Conservation (phyloP, 2,329 filamentous ascomycete genomes). For the Fusarium napiforme region DNA sequence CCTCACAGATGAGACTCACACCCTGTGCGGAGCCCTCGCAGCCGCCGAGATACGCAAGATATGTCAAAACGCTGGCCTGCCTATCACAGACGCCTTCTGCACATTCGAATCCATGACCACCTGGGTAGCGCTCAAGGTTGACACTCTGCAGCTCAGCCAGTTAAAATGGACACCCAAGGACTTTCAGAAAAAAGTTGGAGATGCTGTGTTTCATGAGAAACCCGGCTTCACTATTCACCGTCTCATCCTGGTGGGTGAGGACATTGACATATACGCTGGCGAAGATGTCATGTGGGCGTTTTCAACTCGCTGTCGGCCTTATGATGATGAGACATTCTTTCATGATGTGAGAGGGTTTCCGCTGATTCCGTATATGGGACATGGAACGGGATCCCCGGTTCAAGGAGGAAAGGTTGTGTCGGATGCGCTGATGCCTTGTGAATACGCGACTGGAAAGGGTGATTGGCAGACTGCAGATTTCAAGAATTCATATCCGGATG, state of each 20-base stretch:
- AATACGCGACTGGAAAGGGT: slow-evolving; percentile 51
- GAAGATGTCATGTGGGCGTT: slow-evolving; percentile 62
- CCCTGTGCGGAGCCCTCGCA: slow-evolving; percentile 24
- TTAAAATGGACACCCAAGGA: slow-evolving; percentile 10
- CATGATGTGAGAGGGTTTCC: slow-evolving; percentile 56
- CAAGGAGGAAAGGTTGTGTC: slow-evolving; percentile 59
- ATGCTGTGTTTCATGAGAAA: slow-evolving; percentile 7
- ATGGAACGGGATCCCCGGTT: slow-evolving; percentile 48
- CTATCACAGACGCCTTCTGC: slow-evolving; percentile 55
- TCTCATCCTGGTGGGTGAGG: slow-evolving; percentile 58
- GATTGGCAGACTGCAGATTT: slow-evolving; percentile 47
- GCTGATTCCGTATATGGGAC: slow-evolving; percentile 59
- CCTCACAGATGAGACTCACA: slow-evolving; percentile 21
- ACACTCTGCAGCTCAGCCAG: slow-evolving; percentile 64
- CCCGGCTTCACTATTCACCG: slow-evolving; percentile 57
- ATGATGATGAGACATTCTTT: slow-evolving; percentile 55
- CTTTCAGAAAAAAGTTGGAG: slow-evolving; percentile 14
- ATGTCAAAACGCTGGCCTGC: slow-evolving; percentile 46
- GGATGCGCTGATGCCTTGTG: slow-evolving; percentile 55
- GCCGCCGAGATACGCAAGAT: neutral
- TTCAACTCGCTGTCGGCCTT: slow-evolving; percentile 58
- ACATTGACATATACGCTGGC: slow-evolving; percentile 58
- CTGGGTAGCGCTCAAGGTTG: slow-evolving; percentile 64
- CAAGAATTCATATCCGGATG: slow-evolving; percentile 48
- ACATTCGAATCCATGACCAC: slow-evolving; percentile 59